Evolutionary conservation across 257 asterid species (phyloP).

Genomic region (Gentiana dahurica): DNA sequence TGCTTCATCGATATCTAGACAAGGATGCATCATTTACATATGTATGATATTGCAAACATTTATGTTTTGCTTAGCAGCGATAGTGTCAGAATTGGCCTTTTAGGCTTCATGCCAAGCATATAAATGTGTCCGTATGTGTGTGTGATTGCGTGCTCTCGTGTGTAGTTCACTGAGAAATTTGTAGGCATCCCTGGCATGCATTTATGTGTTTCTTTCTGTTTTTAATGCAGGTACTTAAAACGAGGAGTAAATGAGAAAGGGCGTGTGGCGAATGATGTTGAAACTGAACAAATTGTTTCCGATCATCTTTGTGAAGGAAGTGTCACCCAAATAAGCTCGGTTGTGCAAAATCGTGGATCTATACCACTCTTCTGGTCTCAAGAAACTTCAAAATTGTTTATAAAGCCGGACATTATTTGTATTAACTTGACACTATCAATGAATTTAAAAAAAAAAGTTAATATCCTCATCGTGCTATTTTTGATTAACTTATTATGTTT

Average conservation of each 20-base stretch:
- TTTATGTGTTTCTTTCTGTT: background rate
- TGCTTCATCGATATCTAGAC: too few species aligned
- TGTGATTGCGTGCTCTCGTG: too few species aligned
- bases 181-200: too few species aligned
- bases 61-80: too few species aligned
- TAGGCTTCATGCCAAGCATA: too few species aligned
- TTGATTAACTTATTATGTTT: conserved; percentile 17
- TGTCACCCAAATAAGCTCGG: conserved; percentile 56
- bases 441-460: conserved; percentile 48
- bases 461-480: background rate
- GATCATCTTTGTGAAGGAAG: conserved; percentile 51
- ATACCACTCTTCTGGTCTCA: conserved; percentile 99
- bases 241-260: conserved; percentile 95
- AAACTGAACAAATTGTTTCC: conserved; percentile 86
- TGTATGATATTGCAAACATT: too few species aligned
- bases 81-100: too few species aligned
- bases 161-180: too few species aligned
- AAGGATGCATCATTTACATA: too few species aligned
- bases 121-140: too few species aligned
- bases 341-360: conserved; percentile 91
- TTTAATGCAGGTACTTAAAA: conserved; percentile 52
- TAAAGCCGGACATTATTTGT: conserved; percentile 86
- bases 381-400: conserved; percentile 73
- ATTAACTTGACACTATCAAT: conserved; percentile 19
- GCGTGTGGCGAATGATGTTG: conserved; percentile 94